Conservation (phyloP, 805 yeast species). For the Danielia oregonensis region DNA sequence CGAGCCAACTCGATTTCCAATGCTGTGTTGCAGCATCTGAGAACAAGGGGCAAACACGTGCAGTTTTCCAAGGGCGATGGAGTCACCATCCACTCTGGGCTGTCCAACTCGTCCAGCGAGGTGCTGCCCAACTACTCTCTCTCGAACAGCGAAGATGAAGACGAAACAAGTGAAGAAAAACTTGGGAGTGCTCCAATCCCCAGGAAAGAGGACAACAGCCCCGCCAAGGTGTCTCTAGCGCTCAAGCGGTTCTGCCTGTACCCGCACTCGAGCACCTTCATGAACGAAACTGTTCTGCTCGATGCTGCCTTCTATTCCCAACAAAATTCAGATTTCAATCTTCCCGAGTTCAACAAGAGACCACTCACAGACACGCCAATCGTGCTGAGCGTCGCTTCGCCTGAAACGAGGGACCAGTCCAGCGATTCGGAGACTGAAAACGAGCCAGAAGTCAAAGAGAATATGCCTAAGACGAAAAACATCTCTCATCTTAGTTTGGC, state of each 20-base stretch:
- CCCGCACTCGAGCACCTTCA: conserved; percentile 13
- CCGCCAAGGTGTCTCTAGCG: not conserved
- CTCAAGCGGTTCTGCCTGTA: conserved; percentile 13
- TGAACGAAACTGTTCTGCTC: conserved; percentile 12
- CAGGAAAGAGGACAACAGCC: not conserved
- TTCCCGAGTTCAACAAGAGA: conserved; percentile 64
- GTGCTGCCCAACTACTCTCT: not conserved
- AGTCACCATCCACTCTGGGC: conserved; percentile 1
- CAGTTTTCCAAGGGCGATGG: conserved; percentile 14
- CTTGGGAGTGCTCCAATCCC: conserved; percentile 5
- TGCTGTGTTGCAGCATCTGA: conserved; percentile 20
- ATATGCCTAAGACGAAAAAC: conserved; percentile 18
- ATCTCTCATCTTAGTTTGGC: conserved; percentile 40
- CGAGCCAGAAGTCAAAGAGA: conserved; percentile 1
- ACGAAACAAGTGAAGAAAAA: not conserved
- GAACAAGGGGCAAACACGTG: conserved; percentile 20
- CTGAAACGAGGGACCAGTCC: conserved; percentile 31
- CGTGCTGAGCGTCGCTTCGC: conserved; percentile 54
- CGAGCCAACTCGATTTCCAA: conserved; percentile 24
- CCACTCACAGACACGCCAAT: conserved; percentile 77
- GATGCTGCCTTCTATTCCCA: conserved; percentile 11
- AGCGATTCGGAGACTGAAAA: conserved; percentile 6
- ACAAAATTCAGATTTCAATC: conserved; percentile 13
- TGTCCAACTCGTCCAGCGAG: not conserved
- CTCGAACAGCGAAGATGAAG: not conserved